Conservation (phyloP, 805 yeast genomes). For the Candida coleopterorum region DNA sequence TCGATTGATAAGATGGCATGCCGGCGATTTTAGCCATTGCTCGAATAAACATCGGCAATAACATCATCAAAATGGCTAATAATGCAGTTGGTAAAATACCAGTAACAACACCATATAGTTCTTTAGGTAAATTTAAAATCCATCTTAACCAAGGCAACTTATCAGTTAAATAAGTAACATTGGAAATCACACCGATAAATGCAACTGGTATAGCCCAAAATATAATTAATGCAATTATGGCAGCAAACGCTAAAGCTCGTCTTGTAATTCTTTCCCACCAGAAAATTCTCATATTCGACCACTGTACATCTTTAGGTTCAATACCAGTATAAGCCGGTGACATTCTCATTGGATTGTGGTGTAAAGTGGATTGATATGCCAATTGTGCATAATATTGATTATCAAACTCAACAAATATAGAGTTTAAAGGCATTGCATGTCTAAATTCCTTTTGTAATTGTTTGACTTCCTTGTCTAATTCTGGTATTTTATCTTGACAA, state of each 20-base stretch:
- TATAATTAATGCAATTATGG: conserved; percentile 55
- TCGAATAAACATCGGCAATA: conserved; percentile 82
- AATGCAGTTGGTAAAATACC: conserved; percentile 81
- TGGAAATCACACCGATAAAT: conserved; percentile 92
- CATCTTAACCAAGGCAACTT: conserved; percentile 71
- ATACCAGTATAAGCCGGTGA: conserved; percentile 58
- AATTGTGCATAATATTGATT: conserved; percentile 71
- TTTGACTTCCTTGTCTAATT: conserved; percentile 51
- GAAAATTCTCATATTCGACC: conserved; percentile 70
- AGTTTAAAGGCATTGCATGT: conserved; percentile 60
- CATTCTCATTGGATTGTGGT: conserved; percentile 64
- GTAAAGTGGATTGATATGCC: conserved; percentile 59
- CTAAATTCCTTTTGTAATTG: conserved; percentile 49
- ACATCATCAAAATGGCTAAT: conserved; percentile 75
- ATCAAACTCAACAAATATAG: conserved; percentile 74
- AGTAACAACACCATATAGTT: conserved; percentile 77
- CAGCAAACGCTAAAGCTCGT: conserved; percentile 45
- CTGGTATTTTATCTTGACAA: conserved; percentile 54
- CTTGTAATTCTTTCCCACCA: conserved; percentile 76
- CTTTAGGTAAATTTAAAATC: conserved; percentile 66
- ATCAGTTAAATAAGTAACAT: conserved; percentile 67
- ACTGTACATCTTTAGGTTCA: conserved; percentile 57
- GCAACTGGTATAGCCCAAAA: conserved; percentile 98
- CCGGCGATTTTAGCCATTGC: conserved; percentile 62
- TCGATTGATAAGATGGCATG: conserved; percentile 47